Evolutionary conservation across 2,329 filamentous ascomycete genomes (phyloP).

Genomic region (Claviceps cyperi): DNA sequence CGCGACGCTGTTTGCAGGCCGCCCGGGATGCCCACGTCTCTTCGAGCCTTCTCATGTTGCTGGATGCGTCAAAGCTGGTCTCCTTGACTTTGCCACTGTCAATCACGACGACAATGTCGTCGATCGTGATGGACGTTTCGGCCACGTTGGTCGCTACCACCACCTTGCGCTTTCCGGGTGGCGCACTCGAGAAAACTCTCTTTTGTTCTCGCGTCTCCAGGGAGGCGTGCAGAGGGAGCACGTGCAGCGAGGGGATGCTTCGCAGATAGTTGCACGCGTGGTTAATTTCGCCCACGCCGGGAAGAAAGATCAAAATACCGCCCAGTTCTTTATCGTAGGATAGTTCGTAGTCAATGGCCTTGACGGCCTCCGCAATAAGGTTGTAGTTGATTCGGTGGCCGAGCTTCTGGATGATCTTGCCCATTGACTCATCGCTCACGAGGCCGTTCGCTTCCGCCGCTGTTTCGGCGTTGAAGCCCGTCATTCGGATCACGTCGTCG

Average conservation of each 20-base stretch:
- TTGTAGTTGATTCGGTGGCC: conserved; percentile 86
- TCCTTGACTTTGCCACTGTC: conserved; percentile 94
- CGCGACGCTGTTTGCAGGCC: conserved; percentile 85
- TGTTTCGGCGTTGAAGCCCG: conserved; percentile 48
- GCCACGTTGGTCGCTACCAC: conserved; percentile 94
- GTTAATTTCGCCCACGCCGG: conserved; percentile 83
- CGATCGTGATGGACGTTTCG: conserved; percentile 96
- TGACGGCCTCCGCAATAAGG: conserved; percentile 66
- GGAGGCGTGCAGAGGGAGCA: conserved; percentile 82
- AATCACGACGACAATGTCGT: conserved; percentile 91
- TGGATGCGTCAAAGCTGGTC: conserved; percentile 81
- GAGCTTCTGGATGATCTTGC: conserved; percentile 55
- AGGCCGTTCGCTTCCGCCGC: conserved; percentile 28
- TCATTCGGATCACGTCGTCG: conserved; percentile 72
- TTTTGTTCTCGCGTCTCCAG: conserved; percentile 80
- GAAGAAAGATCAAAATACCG: conserved; percentile 89
- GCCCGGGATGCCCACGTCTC: conserved; percentile 92
- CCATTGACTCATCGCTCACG: conserved; percentile 41
- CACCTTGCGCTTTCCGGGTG: conserved; percentile 72
- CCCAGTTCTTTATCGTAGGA: conserved; percentile 48
- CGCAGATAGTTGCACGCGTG: conserved; percentile 57
- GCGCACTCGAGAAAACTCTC: conserved; percentile 65
- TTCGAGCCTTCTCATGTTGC: conserved; percentile 85
- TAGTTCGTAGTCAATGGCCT: conserved; percentile 67
- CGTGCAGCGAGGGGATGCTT: conserved; percentile 49